Conservation (phyloP, 2,329 filamentous ascomycete species). For the Epichloe sylvatica region DNA sequence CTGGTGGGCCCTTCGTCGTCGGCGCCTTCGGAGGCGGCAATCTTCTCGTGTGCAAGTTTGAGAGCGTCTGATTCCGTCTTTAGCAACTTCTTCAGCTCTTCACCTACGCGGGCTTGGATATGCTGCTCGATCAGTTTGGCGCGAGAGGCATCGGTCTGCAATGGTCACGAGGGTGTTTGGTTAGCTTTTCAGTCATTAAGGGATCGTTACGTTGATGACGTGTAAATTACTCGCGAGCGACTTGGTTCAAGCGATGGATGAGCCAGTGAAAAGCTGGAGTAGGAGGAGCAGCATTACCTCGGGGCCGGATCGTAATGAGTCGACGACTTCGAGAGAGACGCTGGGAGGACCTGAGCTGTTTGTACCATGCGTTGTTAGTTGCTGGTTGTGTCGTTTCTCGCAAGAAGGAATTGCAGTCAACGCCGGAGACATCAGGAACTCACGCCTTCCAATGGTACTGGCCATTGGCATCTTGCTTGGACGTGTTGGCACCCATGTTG, state of each 20-base stretch:
- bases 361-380: conserved; percentile 2
- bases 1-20: conserved; percentile 21
- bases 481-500: conserved; percentile 44
- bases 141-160: conserved; percentile 76
- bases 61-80: conserved; percentile 57
- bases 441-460: conserved; percentile 42
- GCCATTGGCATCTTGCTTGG: conserved; percentile 29
- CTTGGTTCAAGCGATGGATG: neutral
- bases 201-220: no score
- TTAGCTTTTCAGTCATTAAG: neutral
- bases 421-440: conserved; percentile 13
- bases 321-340: conserved; percentile 68
- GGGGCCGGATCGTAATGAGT: conserved; percentile 68
- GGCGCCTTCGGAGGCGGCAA: conserved; percentile 31
- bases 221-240: no score
- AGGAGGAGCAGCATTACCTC: conserved; percentile 46
- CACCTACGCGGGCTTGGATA: conserved; percentile 72
- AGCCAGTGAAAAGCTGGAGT: neutral
- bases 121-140: conserved; percentile 72
- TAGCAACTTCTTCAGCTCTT: conserved; percentile 70
- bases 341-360: conserved; percentile 32
- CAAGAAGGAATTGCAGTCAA: neutral
- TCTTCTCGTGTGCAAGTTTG: conserved; percentile 50
- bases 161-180: neutral
- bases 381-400: neutral